Evolutionary conservation across 345 rosid species (phyloP).

Genomic region (Excoecaria cochinchinensis): DNA sequence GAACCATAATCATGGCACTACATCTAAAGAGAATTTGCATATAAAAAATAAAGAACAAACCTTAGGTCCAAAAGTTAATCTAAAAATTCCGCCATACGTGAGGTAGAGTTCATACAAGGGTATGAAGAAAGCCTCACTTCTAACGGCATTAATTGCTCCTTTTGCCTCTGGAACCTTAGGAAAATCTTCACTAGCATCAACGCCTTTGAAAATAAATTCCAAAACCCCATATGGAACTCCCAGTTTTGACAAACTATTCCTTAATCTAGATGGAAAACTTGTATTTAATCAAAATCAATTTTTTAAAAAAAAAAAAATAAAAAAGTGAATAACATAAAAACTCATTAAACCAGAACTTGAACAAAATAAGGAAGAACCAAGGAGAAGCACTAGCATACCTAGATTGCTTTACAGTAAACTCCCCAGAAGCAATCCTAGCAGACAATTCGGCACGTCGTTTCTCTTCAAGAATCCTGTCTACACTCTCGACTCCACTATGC

Average conservation of each 20-base stretch:
- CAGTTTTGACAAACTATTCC: constrained; percentile 68
- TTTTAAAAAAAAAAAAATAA: not conserved
- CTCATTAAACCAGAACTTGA: not conserved
- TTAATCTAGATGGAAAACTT: constrained; percentile 61
- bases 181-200: constrained; percentile 43
- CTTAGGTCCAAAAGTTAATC: constrained; percentile 94
- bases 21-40: not conserved
- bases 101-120: constrained; percentile 89
- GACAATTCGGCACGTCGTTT: constrained; percentile 75
- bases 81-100: constrained; percentile 90
- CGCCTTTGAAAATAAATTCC: constrained; percentile 55
- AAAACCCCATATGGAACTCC: constrained; percentile 61
- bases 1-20: not conserved
- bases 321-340: not conserved
- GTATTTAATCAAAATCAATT: constrained; percentile 1
- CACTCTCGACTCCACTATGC: constrained; percentile 38
- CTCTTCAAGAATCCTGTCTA: constrained; percentile 52
- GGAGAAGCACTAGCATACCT: constrained; percentile 37
- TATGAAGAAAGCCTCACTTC: constrained; percentile 83
- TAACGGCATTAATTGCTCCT: constrained; percentile 62
- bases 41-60: constrained; percentile 38
- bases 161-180: constrained; percentile 80
- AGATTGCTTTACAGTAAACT: constrained; percentile 60
- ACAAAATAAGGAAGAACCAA: not conserved
- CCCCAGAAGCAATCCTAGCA: constrained; percentile 80